Conservation (phyloP, 192 early-diverging fungal genomes). For the Linnemannia schmuckeri region DNA sequence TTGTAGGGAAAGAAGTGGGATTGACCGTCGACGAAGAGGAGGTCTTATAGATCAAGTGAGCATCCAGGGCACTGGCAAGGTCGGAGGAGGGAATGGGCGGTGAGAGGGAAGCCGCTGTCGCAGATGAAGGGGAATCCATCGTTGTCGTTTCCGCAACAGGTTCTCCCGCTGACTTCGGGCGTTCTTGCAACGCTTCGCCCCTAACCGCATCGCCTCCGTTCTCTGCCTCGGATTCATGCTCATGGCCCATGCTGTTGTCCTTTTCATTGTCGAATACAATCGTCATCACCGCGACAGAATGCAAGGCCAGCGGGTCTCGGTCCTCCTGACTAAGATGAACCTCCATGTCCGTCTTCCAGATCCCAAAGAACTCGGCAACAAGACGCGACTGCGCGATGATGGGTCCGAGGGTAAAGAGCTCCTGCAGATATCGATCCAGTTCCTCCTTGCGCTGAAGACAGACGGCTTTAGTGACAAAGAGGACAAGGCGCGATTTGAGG, state of each 20-base stretch:
- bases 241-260: background rate
- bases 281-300: background rate
- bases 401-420: constrained; percentile 47
- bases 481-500: constrained; percentile 35
- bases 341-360: constrained; percentile 55
- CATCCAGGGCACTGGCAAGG: background rate
- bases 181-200: background rate
- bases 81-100: background rate
- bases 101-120: background rate
- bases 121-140: background rate
- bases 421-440: constrained; percentile 46
- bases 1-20: background rate
- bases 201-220: background rate
- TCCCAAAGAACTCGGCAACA: constrained; percentile 53
- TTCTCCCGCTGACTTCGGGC: background rate
- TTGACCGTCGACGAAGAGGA: background rate
- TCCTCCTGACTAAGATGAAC: constrained; percentile 46
- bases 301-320: constrained; percentile 41
- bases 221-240: background rate
- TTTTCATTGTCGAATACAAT: background rate
- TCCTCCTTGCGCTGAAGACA: constrained; percentile 49
- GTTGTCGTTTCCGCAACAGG: background rate
- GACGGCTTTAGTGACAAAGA: constrained; percentile 46
- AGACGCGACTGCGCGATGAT: constrained; percentile 44
- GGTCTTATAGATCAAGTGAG: background rate